phyloP scores from a whole-genome alignment of 345 rosid genomes.

The Rhizophora apiculata region DNA sequence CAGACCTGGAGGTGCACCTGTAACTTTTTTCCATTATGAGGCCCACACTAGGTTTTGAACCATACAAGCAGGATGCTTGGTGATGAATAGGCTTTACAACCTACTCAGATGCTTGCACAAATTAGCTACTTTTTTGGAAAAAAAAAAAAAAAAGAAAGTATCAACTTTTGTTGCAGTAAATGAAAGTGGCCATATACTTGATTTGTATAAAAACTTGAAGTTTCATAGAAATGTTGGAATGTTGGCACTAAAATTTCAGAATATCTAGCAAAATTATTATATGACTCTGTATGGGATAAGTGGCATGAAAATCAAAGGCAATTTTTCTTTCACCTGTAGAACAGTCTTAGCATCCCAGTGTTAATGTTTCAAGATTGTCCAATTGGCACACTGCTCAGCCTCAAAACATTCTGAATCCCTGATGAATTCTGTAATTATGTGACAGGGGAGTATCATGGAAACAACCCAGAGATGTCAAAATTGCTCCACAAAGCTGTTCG shows the following conservation, averaged over 20 bases:
- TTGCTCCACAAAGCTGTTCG: constrained; percentile 98
- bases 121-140: not conserved
- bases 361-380: not conserved
- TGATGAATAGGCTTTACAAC: constrained; percentile 6
- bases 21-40: not conserved
- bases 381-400: not conserved
- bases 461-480: constrained; percentile 98
- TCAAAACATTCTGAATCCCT: not conserved
- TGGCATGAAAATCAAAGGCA: no score
- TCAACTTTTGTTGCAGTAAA: not conserved
- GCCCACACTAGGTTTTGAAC: not conserved
- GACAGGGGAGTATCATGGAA: constrained; percentile 94
- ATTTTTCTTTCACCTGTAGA: no score
- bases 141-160: not conserved
- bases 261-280: no score
- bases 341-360: no score
- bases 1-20: constrained; percentile 81
- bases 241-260: no score
- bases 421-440: not conserved
- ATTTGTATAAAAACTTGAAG: not conserved
- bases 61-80: not conserved
- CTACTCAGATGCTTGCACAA: not conserved
- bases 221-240: not conserved
- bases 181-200: not conserved
- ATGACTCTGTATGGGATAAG: no score